These are phyloP conservation scores for Aegilops umbellulata DNA, from an alignment of 176 grass and related monocot genomes.

Conservation along the genomic window DNA sequence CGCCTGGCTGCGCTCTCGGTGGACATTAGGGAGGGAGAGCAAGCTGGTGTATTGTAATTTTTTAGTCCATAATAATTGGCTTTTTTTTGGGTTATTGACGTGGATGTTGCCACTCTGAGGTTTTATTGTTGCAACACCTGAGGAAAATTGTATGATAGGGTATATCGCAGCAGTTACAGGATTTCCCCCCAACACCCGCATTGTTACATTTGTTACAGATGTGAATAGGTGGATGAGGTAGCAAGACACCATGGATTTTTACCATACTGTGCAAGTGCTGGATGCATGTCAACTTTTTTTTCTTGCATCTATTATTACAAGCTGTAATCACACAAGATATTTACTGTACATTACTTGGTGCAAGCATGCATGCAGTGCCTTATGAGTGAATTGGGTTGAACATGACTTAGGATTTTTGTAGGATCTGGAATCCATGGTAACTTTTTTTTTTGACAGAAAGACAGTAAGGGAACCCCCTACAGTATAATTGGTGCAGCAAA, in stretches of 20 bases:
- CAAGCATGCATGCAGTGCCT: not conserved
- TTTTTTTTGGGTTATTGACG: constrained; percentile 31
- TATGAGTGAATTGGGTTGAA: not conserved
- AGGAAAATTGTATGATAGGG: constrained; percentile 47
- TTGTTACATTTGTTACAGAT: constrained; percentile 9
- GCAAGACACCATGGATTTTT: not conserved
- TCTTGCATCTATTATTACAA: constrained; percentile 9
- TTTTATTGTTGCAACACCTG: constrained; percentile 36
- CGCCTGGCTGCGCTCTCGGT: constrained; percentile 12
- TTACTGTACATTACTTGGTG: not conserved
- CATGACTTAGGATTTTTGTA: not conserved
- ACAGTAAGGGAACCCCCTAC: no score
- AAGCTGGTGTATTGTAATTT: constrained; percentile 41
- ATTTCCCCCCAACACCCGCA: not conserved
- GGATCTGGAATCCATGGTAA: not conserved
- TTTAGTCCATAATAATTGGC: constrained; percentile 34
- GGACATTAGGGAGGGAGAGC: constrained; percentile 29
- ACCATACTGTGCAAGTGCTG: not conserved
- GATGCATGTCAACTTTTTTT: constrained; percentile 4
- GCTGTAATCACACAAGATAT: not conserved
- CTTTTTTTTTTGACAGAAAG: no score
- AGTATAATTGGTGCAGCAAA: no score
- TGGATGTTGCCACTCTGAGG: constrained; percentile 24
- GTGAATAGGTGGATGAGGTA: constrained; percentile 15
- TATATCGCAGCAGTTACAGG: constrained; percentile 30